These are phyloP conservation scores for Fusarium compactum DNA, from an alignment of 2,329 filamentous ascomycete species.

Conservation along the genomic window DNA sequence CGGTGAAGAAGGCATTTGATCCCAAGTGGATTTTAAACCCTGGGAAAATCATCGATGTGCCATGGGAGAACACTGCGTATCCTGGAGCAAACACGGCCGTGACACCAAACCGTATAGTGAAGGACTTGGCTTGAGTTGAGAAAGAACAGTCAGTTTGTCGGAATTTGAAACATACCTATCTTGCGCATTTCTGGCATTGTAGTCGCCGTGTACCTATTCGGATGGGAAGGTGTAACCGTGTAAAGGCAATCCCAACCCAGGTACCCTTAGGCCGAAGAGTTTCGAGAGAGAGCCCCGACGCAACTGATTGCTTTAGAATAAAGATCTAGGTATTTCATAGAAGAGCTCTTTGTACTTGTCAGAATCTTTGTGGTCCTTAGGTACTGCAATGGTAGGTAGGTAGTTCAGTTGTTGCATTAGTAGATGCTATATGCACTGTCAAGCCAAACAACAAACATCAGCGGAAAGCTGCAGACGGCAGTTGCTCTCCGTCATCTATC, in stretches of 20 bases:
- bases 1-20: constrained; percentile 85
- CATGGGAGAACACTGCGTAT: constrained; percentile 50
- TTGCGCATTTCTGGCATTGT: neutral
- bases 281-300: no score
- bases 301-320: no score
- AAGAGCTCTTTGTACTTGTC: no score
- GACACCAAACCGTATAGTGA: constrained; percentile 41
- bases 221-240: neutral
- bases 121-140: constrained; percentile 4
- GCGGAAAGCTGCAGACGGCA: constrained; percentile 12
- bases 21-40: constrained; percentile 92
- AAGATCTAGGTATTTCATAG: no score
- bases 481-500: neutral
- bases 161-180: neutral
- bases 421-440: neutral
- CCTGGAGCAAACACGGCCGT: constrained; percentile 37
- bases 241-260: neutral
- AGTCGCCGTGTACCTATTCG: neutral
- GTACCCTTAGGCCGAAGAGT: no score
- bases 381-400: no score
- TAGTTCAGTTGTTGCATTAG: neutral
- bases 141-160: neutral
- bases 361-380: no score
- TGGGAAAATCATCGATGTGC: constrained; percentile 86
- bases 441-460: constrained; percentile 5